These are phyloP conservation scores for Mycena latifolia DNA, from an alignment of 768 basidiomycete species.

Conservation along the genomic window DNA sequence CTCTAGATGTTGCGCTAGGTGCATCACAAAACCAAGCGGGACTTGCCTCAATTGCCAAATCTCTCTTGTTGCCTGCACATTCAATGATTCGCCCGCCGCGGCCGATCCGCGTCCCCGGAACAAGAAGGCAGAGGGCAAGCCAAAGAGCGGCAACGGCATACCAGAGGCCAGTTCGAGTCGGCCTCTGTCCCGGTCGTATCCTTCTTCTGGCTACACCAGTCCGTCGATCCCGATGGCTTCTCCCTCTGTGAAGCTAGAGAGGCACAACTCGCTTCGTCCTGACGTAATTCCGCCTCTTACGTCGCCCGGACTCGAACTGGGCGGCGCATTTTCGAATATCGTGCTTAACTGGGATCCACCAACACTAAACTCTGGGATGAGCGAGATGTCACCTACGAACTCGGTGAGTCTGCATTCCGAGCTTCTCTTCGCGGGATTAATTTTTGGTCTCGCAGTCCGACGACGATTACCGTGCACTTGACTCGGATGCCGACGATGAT, in stretches of 20 bases:
- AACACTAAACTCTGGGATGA: slow-evolving; percentile 4
- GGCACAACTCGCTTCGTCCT: slow-evolving; percentile 33
- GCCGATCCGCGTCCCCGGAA: slow-evolving; percentile 34
- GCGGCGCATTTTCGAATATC: slow-evolving; percentile 35
- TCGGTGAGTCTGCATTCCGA: slow-evolving; percentile 1
- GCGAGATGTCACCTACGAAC: slow-evolving; percentile 7
- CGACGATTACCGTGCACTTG: slow-evolving; percentile 29
- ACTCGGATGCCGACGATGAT: slow-evolving; percentile 36
- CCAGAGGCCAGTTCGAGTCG: slow-evolving; percentile 25
- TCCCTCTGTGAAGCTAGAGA: slow-evolving; percentile 33
- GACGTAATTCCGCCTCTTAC: slow-evolving; percentile 35
- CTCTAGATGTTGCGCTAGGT: slow-evolving; percentile 2
- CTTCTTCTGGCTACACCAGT: slow-evolving; percentile 28
- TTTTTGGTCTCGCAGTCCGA: too few species aligned
- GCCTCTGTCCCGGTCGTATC: slow-evolving; percentile 27
- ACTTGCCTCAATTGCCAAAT: slow-evolving; percentile 37
- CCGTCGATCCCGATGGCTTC: slow-evolving; percentile 33
- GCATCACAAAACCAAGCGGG: slow-evolving; percentile 35
- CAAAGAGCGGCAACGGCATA: slow-evolving; percentile 23
- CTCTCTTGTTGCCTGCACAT: slow-evolving; percentile 33
- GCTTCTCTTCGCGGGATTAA: neutral
- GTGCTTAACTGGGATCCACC: slow-evolving; percentile 34
- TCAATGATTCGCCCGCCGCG: slow-evolving; percentile 33
- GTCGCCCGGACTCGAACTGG: slow-evolving; percentile 33
- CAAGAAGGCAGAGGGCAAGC: slow-evolving; percentile 31